A percentile compares a stretch with the other conserved stretches of the same genome.
These are phyloP conservation scores for Vinca major DNA, from an alignment of 305 asterid genomes.

Conservation along the genomic window DNA sequence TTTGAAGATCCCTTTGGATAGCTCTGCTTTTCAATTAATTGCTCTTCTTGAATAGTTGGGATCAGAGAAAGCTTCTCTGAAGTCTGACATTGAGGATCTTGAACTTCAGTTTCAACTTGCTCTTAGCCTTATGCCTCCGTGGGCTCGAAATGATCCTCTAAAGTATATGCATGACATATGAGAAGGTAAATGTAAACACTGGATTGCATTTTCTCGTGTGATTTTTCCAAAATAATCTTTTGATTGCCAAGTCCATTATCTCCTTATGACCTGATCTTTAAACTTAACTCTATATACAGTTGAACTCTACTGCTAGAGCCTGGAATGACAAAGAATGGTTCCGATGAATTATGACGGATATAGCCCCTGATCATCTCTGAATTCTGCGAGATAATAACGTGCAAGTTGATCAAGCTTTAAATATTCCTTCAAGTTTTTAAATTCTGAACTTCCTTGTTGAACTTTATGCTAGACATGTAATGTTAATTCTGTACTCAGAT, in stretches of 20 bases:
- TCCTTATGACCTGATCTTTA: no score
- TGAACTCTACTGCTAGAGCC: background rate
- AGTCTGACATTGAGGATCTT: conserved; percentile 13
- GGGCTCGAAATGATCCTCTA: conserved; percentile 7
- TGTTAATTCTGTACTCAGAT: background rate
- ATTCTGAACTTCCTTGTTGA: no score
- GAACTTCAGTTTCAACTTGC: conserved; percentile 8
- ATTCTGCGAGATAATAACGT: background rate
- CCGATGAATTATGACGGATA: background rate
- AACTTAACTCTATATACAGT: no score
- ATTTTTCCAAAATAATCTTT: background rate
- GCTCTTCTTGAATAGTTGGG: conserved; percentile 9
- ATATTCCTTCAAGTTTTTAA: background rate
- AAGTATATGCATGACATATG: background rate
- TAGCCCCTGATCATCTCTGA: no score
- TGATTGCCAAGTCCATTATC: no score
- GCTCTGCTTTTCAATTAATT: background rate
- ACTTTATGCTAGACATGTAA: background rate
- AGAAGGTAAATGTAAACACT: background rate
- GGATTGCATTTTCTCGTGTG: background rate
- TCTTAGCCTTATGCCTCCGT: conserved; percentile 3
- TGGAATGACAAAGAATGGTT: background rate
- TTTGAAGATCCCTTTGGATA: background rate
- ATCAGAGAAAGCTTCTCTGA: conserved; percentile 14
- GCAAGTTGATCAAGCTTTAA: no score